phyloP scores from a whole-genome alignment of 1,139 yeast genomes.

The Scheffersomyces insectosa region DNA sequence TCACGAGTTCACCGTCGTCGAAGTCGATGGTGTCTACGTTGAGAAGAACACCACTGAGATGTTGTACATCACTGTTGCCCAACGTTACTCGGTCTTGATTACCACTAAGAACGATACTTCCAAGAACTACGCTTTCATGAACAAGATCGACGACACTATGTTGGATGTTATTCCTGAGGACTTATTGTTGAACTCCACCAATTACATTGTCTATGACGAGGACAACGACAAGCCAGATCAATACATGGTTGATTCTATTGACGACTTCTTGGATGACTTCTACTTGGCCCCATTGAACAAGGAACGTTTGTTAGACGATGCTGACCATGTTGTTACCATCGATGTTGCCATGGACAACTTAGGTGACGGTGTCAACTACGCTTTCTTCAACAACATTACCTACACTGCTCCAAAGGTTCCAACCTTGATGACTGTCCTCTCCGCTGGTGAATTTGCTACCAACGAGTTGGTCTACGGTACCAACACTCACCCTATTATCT shows the following conservation, averaged over 20 bases:
- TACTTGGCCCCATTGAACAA: slow-evolving; percentile 57
- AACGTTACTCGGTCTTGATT: slow-evolving; percentile 72
- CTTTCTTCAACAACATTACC: slow-evolving; percentile 85
- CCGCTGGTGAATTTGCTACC: slow-evolving; percentile 61
- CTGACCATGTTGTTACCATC: slow-evolving; percentile 65
- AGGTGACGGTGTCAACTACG: slow-evolving; percentile 81
- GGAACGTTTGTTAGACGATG: slow-evolving; percentile 54
- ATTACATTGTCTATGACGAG: slow-evolving; percentile 61
- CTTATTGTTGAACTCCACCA: slow-evolving; percentile 67
- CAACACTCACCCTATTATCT: slow-evolving; percentile 71
- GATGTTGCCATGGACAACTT: slow-evolving; percentile 79
- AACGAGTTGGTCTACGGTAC: slow-evolving; percentile 60
- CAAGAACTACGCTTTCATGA: slow-evolving; percentile 75
- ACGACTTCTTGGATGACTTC: slow-evolving; percentile 62
- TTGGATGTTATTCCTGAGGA: slow-evolving; percentile 70
- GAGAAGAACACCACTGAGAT: slow-evolving; percentile 61
- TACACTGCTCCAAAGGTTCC: slow-evolving; percentile 83
- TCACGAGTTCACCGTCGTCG: slow-evolving; percentile 79
- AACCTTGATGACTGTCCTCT: slow-evolving; percentile 68
- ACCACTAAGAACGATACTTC: slow-evolving; percentile 63
- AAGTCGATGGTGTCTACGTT: slow-evolving; percentile 78
- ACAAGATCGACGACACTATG: slow-evolving; percentile 75
- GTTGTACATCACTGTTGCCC: slow-evolving; percentile 73
- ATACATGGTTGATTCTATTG: slow-evolving; percentile 41
- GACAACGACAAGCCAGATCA: slow-evolving; percentile 23